phyloP scores from a whole-genome alignment of 2,329 filamentous ascomycete species.

The Sporothrix variecibatus region DNA sequence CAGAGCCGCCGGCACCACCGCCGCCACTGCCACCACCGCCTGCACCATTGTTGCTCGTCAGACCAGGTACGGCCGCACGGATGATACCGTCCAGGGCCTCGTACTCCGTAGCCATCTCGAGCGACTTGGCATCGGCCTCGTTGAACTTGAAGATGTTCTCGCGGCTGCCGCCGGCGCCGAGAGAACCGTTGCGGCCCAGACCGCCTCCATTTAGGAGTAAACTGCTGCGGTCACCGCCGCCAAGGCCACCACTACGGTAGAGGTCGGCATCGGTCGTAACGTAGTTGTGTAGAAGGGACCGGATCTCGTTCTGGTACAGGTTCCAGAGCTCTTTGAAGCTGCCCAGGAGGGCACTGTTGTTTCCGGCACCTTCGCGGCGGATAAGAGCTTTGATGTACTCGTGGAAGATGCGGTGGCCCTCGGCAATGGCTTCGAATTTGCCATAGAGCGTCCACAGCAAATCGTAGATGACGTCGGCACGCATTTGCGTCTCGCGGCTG shows the following conservation, averaged over 20 bases:
- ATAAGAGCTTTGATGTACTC: slow-evolving; percentile 88
- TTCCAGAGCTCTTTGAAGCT: slow-evolving; percentile 98
- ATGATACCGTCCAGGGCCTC: slow-evolving; percentile 90
- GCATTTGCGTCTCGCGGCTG: slow-evolving; percentile 71
- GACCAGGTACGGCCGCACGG: slow-evolving; percentile 84
- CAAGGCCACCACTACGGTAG: slow-evolving; percentile 49
- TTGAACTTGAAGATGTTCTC: slow-evolving; percentile 76
- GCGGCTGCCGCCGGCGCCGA: slow-evolving; percentile 2
- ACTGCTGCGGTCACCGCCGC: neutral
- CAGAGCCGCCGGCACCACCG: slow-evolving; percentile 27
- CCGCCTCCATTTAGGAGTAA: neutral
- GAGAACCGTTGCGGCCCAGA: neutral
- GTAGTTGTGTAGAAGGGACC: slow-evolving; percentile 91
- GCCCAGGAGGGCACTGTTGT: slow-evolving; percentile 69
- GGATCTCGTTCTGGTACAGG: slow-evolving; percentile 95
- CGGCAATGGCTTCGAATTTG: slow-evolving; percentile 95
- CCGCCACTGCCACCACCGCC: too few relatives aligned
- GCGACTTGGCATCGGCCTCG: slow-evolving; percentile 78
- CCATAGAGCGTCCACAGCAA: slow-evolving; percentile 90
- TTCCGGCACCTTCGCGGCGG: slow-evolving; percentile 71
- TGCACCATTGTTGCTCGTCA: slow-evolving; percentile 71
- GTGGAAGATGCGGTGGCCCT: slow-evolving; percentile 90
- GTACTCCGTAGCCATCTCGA: slow-evolving; percentile 78
- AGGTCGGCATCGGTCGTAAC: slow-evolving; percentile 86
- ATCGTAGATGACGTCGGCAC: slow-evolving; percentile 85